Evolutionary conservation across 805 yeast genomes (phyloP).

Genomic region (Yarrowia sp.): DNA sequence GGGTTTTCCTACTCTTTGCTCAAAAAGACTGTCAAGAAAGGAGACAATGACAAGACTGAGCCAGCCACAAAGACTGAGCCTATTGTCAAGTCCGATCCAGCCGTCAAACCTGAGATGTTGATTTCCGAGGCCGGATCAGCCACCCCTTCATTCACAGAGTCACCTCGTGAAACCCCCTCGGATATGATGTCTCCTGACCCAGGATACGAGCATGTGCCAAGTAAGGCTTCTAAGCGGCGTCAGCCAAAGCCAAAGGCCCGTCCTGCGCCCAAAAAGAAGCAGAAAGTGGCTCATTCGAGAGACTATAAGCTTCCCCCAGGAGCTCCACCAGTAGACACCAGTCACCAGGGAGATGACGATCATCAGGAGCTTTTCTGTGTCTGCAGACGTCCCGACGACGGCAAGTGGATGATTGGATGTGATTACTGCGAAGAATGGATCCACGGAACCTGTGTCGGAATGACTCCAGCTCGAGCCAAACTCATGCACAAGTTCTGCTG

Average conservation of each 20-base stretch:
- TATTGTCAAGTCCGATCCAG: neutral
- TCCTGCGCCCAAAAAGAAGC: neutral
- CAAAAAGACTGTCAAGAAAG: neutral
- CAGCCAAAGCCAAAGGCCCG: neutral
- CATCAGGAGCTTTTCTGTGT: conserved; percentile 49
- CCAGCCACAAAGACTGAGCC: neutral
- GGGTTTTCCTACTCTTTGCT: neutral
- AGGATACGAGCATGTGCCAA: neutral
- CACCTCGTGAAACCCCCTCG: neutral
- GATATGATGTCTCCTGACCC: conserved; percentile 12
- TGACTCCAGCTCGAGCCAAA: conserved; percentile 49
- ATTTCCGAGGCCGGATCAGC: neutral
- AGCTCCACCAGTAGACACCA: conserved; percentile 32
- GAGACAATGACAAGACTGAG: neutral
- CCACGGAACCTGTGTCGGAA: conserved; percentile 73
- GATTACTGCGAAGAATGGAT: conserved; percentile 96
- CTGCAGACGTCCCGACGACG: conserved; percentile 74
- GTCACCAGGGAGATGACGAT: conserved; percentile 42
- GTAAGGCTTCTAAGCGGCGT: neutral
- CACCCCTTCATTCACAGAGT: neutral
- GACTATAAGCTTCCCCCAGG: conserved; percentile 4
- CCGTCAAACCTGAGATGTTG: neutral
- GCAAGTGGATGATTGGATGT: conserved; percentile 87
- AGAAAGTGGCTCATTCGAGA: neutral
- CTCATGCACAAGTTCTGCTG: conserved; percentile 68